phyloP scores from a whole-genome alignment of 371 early-diverging fungal species.

The Batkoa obscura region DNA sequence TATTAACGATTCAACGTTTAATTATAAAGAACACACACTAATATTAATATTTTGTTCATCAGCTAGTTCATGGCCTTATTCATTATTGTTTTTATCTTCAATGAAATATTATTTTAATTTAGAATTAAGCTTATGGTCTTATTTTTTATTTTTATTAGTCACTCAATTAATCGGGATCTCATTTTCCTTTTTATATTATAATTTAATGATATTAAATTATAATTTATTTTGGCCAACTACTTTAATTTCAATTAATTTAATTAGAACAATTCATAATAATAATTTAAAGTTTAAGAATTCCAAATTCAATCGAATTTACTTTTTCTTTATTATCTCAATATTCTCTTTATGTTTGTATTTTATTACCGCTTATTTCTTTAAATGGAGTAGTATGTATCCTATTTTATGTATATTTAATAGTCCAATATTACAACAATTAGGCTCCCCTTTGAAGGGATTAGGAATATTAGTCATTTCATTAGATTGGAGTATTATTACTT shows the following conservation, averaged over 20 bases:
- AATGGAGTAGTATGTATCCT: slow-evolving; percentile 43
- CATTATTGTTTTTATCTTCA: slow-evolving; percentile 52
- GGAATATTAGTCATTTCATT: slow-evolving; percentile 15
- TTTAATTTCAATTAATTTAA: slow-evolving; percentile 50
- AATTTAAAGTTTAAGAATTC: slow-evolving; percentile 9
- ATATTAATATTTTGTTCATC: slow-evolving; percentile 35
- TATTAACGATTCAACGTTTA: not conserved
- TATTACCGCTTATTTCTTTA: slow-evolving; percentile 57
- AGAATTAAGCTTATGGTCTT: slow-evolving; percentile 37
- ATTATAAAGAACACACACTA: slow-evolving; percentile 57
- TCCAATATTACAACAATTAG: slow-evolving; percentile 26
- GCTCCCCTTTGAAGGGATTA: slow-evolving; percentile 22
- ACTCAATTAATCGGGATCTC: slow-evolving; percentile 67
- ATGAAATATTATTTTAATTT: slow-evolving; percentile 39
- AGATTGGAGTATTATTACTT: slow-evolving; percentile 17
- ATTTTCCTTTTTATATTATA: slow-evolving; percentile 53
- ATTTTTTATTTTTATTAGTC: slow-evolving; percentile 34
- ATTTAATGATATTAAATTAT: slow-evolving; percentile 55
- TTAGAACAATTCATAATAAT: slow-evolving; percentile 42
- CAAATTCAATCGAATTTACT: not conserved
- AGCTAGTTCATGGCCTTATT: slow-evolving; percentile 38
- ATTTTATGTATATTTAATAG: slow-evolving; percentile 49
- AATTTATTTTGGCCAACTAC: slow-evolving; percentile 75
- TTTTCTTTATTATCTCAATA: not conserved
- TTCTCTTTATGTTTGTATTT: slow-evolving; percentile 28